These are phyloP conservation scores for Russula sp. DNA, from an alignment of 768 basidiomycete genomes.

Conservation along the genomic window DNA sequence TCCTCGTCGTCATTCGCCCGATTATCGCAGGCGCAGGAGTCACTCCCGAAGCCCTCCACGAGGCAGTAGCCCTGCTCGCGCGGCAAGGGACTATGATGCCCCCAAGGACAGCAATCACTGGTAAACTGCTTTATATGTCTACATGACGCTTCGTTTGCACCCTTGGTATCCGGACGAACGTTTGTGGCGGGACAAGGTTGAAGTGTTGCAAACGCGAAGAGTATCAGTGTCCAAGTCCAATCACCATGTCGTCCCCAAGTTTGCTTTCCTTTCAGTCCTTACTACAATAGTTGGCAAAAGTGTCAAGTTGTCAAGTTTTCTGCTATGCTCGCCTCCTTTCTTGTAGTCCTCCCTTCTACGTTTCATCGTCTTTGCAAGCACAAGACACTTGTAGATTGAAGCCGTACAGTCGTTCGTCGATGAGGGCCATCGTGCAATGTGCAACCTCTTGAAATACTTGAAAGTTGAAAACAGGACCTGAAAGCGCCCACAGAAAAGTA, in stretches of 20 bases:
- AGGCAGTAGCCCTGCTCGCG: slow-evolving; percentile 49
- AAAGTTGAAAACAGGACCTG: slow-evolving; percentile 18
- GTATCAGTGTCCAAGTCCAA: slow-evolving; percentile 38
- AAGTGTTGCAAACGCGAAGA: slow-evolving; percentile 36
- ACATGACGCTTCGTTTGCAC: slow-evolving; percentile 24
- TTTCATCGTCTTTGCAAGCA: slow-evolving; percentile 26
- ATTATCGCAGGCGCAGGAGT: slow-evolving; percentile 68
- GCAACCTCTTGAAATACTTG: slow-evolving; percentile 19
- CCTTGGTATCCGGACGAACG: slow-evolving; percentile 23
- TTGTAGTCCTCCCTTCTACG: slow-evolving; percentile 45
- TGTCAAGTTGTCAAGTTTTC: slow-evolving; percentile 64
- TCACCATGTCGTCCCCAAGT: slow-evolving; percentile 34
- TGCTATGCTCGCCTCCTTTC: slow-evolving; percentile 48
- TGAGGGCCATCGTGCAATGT: slow-evolving; percentile 19
- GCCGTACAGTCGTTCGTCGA: slow-evolving; percentile 22
- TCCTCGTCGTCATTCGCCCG: slow-evolving; percentile 64
- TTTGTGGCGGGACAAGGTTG: slow-evolving; percentile 34
- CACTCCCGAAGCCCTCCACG: slow-evolving; percentile 77
- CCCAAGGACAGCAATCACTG: slow-evolving; percentile 50
- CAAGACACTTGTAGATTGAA: slow-evolving; percentile 25
- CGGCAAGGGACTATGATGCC: slow-evolving; percentile 41
- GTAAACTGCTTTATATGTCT: slow-evolving; percentile 39
- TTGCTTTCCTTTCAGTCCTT: slow-evolving; percentile 41
- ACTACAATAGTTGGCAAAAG: slow-evolving; percentile 45
- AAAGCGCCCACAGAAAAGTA: slow-evolving; percentile 2